Base-by-base conservation (phyloP, 805 yeast genomes). In the Saccharomycopsis babjevae region DNA sequence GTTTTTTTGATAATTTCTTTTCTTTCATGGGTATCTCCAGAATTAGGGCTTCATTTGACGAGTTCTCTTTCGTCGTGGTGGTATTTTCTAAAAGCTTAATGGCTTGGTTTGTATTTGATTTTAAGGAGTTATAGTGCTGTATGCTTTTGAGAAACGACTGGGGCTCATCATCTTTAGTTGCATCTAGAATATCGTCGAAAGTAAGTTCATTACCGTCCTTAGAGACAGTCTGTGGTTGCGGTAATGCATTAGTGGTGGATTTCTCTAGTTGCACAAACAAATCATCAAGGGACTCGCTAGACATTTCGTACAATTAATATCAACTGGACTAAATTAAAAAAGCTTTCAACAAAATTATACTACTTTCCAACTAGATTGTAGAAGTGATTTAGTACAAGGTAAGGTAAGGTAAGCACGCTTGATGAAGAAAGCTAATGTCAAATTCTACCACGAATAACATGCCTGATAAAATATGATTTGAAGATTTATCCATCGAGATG, bases 1-100 rank as follows among this genome's bases (percentile, higher is more conserved):
- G 66, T 67, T 38, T 65, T 64, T 18, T 63, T 3, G 58, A 64
- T 32, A 54, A 15, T 52, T 28, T 38, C 18, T 58, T 39, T 8
- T 54, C 61, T 18, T 52, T 30, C 22, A 22, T 54, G 55, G 60
- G 50, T 52, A 54, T 40, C 10, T 52, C 57, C 39, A 30, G 18
- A 20, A 52, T 30, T 20, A 40, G 18, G 22, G 15, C 16, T 13
- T 43, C 43, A 6, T 43, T 38, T 22, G 20, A 32, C 15, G 32
- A 11, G 25, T 10, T 57, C 20, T 28, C 56, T 32, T 54, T n/a
- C 6, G 8, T 43, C 5, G 61, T 15, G 54, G 36, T 25, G 34
- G 46, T 57, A 16, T 36, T 42, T 2, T 46, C 34, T 25, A 55
- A 43, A 22, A 11, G 5, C 46, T 55, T 55, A 3, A 39, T 30